Conservation (phyloP, 768 basidiomycete species). For the Baorangia bicolor region DNA sequence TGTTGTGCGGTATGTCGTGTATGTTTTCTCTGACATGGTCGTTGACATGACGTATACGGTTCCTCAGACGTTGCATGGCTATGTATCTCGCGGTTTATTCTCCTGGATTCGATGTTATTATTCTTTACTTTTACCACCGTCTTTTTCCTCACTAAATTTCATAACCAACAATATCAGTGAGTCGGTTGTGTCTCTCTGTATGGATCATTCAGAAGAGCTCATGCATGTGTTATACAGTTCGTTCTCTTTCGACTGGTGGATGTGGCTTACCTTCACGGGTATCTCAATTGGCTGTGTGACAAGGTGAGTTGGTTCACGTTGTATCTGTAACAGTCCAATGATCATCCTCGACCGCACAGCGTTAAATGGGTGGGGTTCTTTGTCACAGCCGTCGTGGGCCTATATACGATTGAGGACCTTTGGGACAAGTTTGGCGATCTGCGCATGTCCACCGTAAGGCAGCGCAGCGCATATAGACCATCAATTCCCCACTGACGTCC, state of each 20-base stretch:
- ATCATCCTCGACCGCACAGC: constrained; percentile 39
- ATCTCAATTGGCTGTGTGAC: constrained; percentile 93
- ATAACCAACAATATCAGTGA: constrained; percentile 93
- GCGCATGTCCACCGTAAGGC: constrained; percentile 81
- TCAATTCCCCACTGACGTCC: constrained; percentile 9
- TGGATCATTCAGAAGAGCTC: not conserved
- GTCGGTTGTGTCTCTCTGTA: constrained; percentile 28
- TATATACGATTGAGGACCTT: constrained; percentile 96
- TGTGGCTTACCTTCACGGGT: constrained; percentile 93
- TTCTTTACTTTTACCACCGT: constrained; percentile 98
- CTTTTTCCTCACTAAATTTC: constrained; percentile 93
- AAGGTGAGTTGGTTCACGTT: constrained; percentile 48
- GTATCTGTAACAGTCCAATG: not conserved
- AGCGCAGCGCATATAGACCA: not conserved
- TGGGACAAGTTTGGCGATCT: constrained; percentile 99
- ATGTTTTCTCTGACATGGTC: constrained; percentile 23
- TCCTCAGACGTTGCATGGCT: constrained; percentile 92
- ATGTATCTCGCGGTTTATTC: constrained; percentile 94
- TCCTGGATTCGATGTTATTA: constrained; percentile 97
- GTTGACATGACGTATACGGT: not conserved
- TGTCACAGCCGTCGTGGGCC: constrained; percentile 89
- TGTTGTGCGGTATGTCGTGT: constrained; percentile 66
- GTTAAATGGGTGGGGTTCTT: constrained; percentile 97
- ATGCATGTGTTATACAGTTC: constrained; percentile 47
- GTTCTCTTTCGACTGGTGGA: constrained; percentile 97